phyloP scores from a whole-genome alignment of 371 early-diverging fungal genomes.

The Zopfochytrium polystomum region DNA sequence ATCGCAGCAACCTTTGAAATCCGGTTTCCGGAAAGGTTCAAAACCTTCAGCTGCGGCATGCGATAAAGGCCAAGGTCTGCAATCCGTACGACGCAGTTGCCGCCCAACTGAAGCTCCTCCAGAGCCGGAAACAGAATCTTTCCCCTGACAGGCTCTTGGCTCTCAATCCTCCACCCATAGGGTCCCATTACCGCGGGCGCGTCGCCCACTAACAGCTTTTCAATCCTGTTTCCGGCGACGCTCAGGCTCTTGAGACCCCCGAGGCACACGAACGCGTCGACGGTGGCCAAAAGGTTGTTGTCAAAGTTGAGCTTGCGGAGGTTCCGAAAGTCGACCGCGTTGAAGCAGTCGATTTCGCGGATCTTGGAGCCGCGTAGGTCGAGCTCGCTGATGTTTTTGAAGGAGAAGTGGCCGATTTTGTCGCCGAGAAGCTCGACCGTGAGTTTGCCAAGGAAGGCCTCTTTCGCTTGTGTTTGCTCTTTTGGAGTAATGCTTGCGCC shows the following conservation, averaged over 20 bases:
- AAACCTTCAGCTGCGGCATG: conserved; percentile 40
- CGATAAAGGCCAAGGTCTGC: conserved; percentile 47
- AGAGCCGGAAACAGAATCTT: conserved; percentile 38
- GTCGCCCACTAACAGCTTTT: conserved; percentile 41
- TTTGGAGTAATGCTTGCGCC: conserved; percentile 46
- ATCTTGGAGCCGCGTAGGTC: conserved; percentile 56
- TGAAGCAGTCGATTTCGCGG: conserved; percentile 52
- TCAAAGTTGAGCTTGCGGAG: conserved; percentile 52
- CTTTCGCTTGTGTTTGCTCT: conserved; percentile 46
- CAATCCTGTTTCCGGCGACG: conserved; percentile 48
- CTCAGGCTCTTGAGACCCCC: conserved; percentile 38
- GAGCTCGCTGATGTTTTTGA: conserved; percentile 50
- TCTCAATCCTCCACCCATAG: conserved; percentile 23
- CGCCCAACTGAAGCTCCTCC: conserved; percentile 52
- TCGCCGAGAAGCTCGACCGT: conserved; percentile 54
- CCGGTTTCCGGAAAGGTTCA: conserved; percentile 48
- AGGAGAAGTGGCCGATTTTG: conserved; percentile 50
- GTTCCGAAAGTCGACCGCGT: conserved; percentile 41
- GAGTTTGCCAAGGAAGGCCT: conserved; percentile 50
- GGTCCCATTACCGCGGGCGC: conserved; percentile 24
- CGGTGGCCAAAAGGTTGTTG: conserved; percentile 44
- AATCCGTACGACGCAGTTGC: conserved; percentile 44
- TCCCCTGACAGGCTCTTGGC: conserved; percentile 15
- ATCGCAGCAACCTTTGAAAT: conserved; percentile 40
- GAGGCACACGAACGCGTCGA: conserved; percentile 44